Evolutionary conservation across 345 rosid genomes (phyloP), one percentile per base, ranked within the genome.

Genomic region (Anastatica hierochuntica): DNA sequence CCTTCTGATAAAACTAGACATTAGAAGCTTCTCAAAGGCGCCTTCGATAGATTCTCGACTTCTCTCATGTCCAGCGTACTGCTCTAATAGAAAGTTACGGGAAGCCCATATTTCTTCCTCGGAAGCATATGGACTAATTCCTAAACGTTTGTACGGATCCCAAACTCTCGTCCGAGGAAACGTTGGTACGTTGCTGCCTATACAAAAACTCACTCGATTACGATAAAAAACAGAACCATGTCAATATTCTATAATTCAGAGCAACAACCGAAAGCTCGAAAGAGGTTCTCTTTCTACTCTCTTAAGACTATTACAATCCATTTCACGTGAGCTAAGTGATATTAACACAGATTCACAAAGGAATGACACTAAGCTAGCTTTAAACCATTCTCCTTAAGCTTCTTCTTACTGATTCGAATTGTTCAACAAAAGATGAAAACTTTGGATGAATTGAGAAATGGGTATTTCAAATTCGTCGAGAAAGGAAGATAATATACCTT

Each of bases 31-130:
- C 84, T 90, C 97, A 70, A 90, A 90, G 20, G 97, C 97, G 38
- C 77, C 90, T 75, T 90, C 95, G 63, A 86, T 67, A 1, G 97
- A 83, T 70, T 90, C 96, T 75, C 76, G 85, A 31, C 94, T 90
- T 72, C 83, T 77, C 68, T 90, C 97, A 49, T 86, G 84, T 19
- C 97, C 96, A 43, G 85, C 67, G 63, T 86, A 84, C 66, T 90
- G 94, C 43, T 86, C 63, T 61, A 84, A 42, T 48, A 90, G 95
- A 60, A 90, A 90, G 75, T 90, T 86, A 61, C 97, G 94, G 1
- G 97, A 78, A 2, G 81, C 81, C 97, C 94, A 90, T 58, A 90
- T 74, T 72, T 90, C 97, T 56, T 90, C 95, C 76, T 84, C 94
- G 0, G 90, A 78, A 62, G 97, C 94, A 60, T 80, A 76, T 14